Base-by-base conservation (phyloP, 2,329 filamentous ascomycete genomes). In the Exophiala viscosa region DNA sequence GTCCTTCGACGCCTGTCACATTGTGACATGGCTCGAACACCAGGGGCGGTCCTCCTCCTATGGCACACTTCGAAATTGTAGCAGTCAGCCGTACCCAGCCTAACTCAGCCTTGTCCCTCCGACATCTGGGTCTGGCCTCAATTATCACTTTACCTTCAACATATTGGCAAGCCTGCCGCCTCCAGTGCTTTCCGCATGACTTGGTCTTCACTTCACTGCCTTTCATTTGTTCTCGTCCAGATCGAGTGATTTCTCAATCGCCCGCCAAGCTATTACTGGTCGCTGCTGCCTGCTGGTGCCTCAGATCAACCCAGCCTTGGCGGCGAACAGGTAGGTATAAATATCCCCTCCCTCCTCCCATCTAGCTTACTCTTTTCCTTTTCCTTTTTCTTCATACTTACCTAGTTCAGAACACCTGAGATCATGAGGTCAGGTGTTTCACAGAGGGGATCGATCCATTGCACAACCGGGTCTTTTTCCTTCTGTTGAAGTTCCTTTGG, bases 311-410 rank as follows among this genome's bases (percentile, higher is more conserved):
- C 41, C 18, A 7, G 13, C 14, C 47, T 18, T 17, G 28, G 10
- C 18, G 20, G 17, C 23, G 14, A 5, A 3, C 11, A 36, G 14
- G 2, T 5, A 43, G 13, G n/a, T 53, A 53, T 46, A 56, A 52
- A 39, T 45, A 43, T 18, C 41, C 43, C 15, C 40, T 35, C 23
- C 38, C 46, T 43, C 23, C 33, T 23, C 33, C 6, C 18, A 14
- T 15, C 18, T n/a, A n/a, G n/a, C 34, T 35, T 20, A 20, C 39
- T 36, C 28, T 23, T 23, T 15, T 32, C 35, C 36, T 40, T 34
- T 39, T 23, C 45, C 46, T 32, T 15, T 46, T 32, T 49, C 50
- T 52, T 52, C 54, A 56, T 56, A 56, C 49, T 56, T 52, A 56
- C 54, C 54, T 56, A 45, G 45, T 36, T 28, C 34, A 42, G 48